These are phyloP conservation scores for Saccharomycopsis javanensis DNA, from an alignment of 805 yeast genomes.

Conservation along the genomic window DNA sequence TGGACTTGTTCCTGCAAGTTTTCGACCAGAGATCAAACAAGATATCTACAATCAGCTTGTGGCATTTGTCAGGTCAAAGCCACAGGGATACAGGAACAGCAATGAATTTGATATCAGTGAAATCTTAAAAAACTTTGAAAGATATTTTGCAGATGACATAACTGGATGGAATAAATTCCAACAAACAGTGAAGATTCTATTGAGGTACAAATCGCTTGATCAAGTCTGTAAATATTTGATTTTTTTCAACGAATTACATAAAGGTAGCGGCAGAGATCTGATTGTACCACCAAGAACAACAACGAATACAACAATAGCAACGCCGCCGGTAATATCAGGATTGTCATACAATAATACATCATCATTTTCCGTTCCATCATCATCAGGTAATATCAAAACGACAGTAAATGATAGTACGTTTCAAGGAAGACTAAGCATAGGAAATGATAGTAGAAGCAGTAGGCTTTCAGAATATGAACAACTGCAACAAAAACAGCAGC, in stretches of 20 bases:
- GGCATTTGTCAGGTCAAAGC: neutral
- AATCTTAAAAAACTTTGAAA: neutral
- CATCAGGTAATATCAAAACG: neutral
- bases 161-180: slow-evolving; percentile 29
- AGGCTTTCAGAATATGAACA: neutral
- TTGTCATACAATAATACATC: neutral
- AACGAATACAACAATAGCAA: slow-evolving; percentile 2
- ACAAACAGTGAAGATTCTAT: slow-evolving; percentile 26
- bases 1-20: neutral
- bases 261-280: slow-evolving; percentile 9
- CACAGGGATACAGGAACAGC: neutral
- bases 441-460: neutral
- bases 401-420: neutral
- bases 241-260: slow-evolving; percentile 22
- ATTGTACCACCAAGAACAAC: neutral
- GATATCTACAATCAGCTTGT: neutral
- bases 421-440: neutral
- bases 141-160: neutral
- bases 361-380: neutral
- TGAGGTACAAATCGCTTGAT: slow-evolving; percentile 25
- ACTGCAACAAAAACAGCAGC: slow-evolving; percentile 1
- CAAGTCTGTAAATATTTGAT: slow-evolving; percentile 30
- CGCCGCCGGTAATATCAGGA: neutral
- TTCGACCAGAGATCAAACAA: neutral
- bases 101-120: neutral